Evolutionary conservation across 2,329 filamentous ascomycete species (phyloP).

Genomic region (Exophiala bonariae): DNA sequence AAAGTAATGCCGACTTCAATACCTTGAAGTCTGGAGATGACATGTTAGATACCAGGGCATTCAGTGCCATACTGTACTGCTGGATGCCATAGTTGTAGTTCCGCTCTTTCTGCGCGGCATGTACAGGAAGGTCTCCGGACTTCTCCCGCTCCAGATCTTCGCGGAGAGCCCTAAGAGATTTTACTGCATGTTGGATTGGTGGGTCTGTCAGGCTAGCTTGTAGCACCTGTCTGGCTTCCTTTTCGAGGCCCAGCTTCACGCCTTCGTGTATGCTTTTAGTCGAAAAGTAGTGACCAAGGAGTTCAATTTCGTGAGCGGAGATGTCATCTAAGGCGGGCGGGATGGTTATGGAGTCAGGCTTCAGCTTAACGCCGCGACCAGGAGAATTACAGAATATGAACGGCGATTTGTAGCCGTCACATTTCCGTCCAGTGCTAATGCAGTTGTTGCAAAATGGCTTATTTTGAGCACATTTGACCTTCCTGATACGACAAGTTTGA

Average conservation of each 20-base stretch:
- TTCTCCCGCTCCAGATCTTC: constrained; percentile 44
- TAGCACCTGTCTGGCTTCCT: constrained; percentile 43
- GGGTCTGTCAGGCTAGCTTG: constrained; percentile 39
- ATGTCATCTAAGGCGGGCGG: constrained; percentile 17
- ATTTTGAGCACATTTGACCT: constrained; percentile 40
- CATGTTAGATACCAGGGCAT: constrained; percentile 41
- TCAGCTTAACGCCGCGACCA: constrained; percentile 18
- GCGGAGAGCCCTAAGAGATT: constrained; percentile 42
- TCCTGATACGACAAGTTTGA: constrained; percentile 43
- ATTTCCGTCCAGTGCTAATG: constrained; percentile 42
- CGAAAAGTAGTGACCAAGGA: constrained; percentile 43
- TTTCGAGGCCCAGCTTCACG: constrained; percentile 39
- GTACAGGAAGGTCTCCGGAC: constrained; percentile 29
- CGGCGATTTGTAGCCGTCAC: constrained; percentile 45
- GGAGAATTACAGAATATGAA: constrained; percentile 33
- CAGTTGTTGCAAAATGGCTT: constrained; percentile 39
- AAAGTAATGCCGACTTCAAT: constrained; percentile 44
- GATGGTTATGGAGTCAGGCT: constrained; percentile 21
- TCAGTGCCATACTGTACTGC: constrained; percentile 45
- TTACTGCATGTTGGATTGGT: constrained; percentile 41
- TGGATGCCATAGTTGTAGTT: constrained; percentile 41
- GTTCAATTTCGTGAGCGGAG: constrained; percentile 32
- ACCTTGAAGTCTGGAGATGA: constrained; percentile 32
- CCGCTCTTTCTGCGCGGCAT: constrained; percentile 30
- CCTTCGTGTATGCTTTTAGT: constrained; percentile 44